Evolutionary conservation across 1,284 basidiomycete genomes (phyloP).

Genomic region (Apiotrichum akiyoshidainum): DNA sequence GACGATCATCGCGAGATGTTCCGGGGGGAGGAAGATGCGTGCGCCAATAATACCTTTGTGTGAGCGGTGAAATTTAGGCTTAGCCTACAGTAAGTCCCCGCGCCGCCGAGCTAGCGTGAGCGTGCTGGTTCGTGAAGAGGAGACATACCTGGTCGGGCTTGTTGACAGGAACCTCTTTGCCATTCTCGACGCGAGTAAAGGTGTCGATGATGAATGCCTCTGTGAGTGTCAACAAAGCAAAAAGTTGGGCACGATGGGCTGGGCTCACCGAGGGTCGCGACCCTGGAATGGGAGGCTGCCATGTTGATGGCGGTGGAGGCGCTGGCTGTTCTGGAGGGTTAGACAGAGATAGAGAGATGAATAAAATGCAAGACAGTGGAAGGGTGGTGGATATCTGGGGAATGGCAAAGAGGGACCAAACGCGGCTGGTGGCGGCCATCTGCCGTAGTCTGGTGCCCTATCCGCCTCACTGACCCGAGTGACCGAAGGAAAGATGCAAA

Average conservation of each 20-base stretch:
- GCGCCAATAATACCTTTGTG: constrained; percentile 41
- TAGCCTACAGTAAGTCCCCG: constrained; percentile 44
- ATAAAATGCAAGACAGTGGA: no score
- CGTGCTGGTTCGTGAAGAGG: not conserved
- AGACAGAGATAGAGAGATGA: no score
- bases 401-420: no score
- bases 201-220: constrained; percentile 49
- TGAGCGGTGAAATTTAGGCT: not conserved
- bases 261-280: constrained; percentile 17
- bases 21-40: constrained; percentile 40
- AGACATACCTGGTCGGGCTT: constrained; percentile 39
- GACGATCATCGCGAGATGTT: constrained; percentile 41
- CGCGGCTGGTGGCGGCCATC: no score
- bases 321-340: no score
- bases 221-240: constrained; percentile 3
- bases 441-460: no score
- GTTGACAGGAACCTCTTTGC: constrained; percentile 29
- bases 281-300: not conserved
- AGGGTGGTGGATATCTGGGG: no score
- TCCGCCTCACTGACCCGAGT: no score
- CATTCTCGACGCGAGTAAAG: constrained; percentile 38
- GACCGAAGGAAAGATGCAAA: no score
- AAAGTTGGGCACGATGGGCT: not conserved
- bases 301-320: not conserved
- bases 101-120: constrained; percentile 43